phyloP scores from a whole-genome alignment of 352 stramenopile genomes.

The Aphanomyces invadans region DNA sequence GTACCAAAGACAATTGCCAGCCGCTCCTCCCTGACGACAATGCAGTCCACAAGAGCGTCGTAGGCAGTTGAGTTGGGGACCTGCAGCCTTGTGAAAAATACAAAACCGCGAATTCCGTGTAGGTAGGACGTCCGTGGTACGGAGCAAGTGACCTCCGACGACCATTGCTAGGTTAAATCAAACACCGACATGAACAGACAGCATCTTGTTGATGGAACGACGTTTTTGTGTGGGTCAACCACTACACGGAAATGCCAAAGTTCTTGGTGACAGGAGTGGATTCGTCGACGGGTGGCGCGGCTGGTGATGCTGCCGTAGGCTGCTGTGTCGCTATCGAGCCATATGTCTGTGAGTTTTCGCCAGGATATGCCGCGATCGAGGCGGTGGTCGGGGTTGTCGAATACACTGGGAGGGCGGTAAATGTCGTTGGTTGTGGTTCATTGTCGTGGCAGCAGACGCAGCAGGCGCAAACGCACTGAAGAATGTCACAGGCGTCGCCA shows the following conservation, averaged over 20 bases:
- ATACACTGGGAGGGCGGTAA: neutral
- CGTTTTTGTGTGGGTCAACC: too few species aligned
- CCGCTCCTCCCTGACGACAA: too few species aligned
- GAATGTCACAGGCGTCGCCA: conserved; percentile 2
- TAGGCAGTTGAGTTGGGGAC: too few species aligned
- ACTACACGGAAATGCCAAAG: conserved; percentile 3
- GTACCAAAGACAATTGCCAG: too few species aligned
- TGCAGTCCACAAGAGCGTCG: too few species aligned
- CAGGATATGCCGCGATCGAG: neutral
- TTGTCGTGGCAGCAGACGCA: conserved; percentile 9
- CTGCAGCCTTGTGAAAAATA: too few species aligned
- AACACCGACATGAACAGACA: too few species aligned
- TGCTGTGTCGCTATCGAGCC: neutral
- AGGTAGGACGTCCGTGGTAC: too few species aligned
- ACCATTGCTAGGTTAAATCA: too few species aligned
- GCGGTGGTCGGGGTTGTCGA: neutral
- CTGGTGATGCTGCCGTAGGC: neutral
- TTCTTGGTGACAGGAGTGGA: neutral
- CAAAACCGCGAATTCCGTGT: too few species aligned
- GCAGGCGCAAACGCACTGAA: conserved; percentile 3
- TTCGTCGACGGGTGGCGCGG: neutral
- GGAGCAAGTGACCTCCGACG: too few species aligned
- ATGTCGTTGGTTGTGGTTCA: neutral
- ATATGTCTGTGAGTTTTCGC: neutral
- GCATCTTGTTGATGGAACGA: too few species aligned